Evolutionary conservation across 441 rosid species (phyloP).

Genomic region (Lepidium campestre): DNA sequence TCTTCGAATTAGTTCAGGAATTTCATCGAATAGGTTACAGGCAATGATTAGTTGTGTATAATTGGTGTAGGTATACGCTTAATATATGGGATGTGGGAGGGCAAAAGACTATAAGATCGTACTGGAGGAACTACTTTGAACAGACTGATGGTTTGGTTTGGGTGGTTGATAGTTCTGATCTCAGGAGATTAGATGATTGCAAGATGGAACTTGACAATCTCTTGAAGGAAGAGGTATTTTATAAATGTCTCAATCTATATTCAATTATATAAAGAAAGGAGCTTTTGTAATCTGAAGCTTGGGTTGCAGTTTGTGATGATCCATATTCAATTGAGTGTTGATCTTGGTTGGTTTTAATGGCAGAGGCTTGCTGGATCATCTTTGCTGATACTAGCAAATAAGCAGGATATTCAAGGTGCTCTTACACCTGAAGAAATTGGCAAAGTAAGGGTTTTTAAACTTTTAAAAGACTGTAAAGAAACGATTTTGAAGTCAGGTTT

Average conservation of each 20-base stretch:
- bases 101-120: constrained; percentile 90
- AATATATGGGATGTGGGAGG: constrained; percentile 99
- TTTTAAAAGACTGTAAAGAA: background rate
- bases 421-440: constrained; percentile 81
- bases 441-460: constrained; percentile 40
- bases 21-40: background rate
- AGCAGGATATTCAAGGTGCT: constrained; percentile 90
- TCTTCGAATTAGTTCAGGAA: background rate
- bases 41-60: background rate
- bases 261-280: no score
- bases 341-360: constrained; percentile 15
- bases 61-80: constrained; percentile 58
- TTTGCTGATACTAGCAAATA: constrained; percentile 75
- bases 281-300: background rate
- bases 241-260: background rate
- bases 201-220: constrained; percentile 88
- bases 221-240: constrained; percentile 81
- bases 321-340: background rate
- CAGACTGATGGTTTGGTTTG: constrained; percentile 96
- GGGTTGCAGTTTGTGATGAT: background rate
- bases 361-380: constrained; percentile 95
- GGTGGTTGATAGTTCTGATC: constrained; percentile 97
- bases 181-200: constrained; percentile 90
- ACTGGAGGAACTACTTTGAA: constrained; percentile 98
- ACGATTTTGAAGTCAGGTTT: background rate